Evolutionary conservation across 225 moss, liverwort and hornwort species (phyloP).

Genomic region (Asterella californica): DNA sequence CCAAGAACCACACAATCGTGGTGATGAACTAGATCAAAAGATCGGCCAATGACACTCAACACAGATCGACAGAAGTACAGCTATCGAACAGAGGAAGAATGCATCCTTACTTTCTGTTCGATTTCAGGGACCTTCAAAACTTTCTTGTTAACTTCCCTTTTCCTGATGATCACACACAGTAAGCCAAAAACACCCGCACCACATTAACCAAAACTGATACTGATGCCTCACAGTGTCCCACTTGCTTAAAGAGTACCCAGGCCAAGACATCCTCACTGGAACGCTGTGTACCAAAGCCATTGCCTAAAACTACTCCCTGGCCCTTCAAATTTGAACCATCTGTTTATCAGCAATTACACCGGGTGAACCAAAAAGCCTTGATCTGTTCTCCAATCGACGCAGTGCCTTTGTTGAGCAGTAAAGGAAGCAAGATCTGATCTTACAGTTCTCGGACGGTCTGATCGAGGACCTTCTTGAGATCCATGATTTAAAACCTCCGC

Average conservation of each 20-base stretch:
- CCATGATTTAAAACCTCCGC: conserved; percentile 54
- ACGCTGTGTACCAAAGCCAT: not conserved
- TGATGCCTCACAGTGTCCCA: not conserved
- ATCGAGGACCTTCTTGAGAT: conserved; percentile 99
- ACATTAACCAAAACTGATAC: not conserved
- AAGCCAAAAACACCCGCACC: not conserved
- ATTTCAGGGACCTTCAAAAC: conserved; percentile 98
- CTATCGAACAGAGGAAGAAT: not conserved
- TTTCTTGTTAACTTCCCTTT: conserved; percentile 98
- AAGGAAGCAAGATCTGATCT: conserved; percentile 27
- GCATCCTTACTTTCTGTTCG: conserved; percentile 74
- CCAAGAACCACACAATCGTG: not conserved
- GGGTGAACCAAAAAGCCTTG: not conserved
- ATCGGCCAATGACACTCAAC: not conserved
- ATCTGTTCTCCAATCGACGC: conserved; percentile 7
- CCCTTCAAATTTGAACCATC: not conserved
- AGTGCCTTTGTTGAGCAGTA: not conserved
- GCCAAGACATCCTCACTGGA: not conserved
- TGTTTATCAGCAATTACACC: not conserved
- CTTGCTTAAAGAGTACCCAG: not conserved
- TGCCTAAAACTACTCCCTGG: not conserved
- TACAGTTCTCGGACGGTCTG: conserved; percentile 99
- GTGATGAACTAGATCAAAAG: not conserved
- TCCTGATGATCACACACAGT: conserved; percentile 51
- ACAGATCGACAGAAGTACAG: not conserved